These are phyloP conservation scores for Epichloe sibirici DNA, from an alignment of 2,329 filamentous ascomycete species.

Conservation along the genomic window DNA sequence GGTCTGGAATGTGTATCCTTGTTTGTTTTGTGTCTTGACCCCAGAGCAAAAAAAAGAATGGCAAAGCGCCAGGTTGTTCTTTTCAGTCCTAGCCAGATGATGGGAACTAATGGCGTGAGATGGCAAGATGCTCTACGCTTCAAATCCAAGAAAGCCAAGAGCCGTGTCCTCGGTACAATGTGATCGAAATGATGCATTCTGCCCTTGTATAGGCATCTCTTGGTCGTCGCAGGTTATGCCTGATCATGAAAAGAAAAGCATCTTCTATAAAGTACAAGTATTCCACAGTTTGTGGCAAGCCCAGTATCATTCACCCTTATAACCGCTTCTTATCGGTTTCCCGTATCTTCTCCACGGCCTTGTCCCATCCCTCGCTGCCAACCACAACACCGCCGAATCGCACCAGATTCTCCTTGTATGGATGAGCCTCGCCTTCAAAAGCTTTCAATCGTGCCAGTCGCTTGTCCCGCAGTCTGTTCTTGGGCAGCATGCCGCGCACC, in stretches of 20 bases:
- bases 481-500: conserved; percentile 93
- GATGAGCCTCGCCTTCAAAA: conserved; percentile 86
- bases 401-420: conserved; percentile 80
- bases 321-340: conserved; percentile 36
- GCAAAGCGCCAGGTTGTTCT: no score
- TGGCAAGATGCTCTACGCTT: not conserved
- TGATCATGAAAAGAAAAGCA: not conserved
- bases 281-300: not conserved
- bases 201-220: not conserved
- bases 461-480: conserved; percentile 85
- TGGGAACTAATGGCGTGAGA: not conserved
- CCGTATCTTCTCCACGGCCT: conserved; percentile 37
- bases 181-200: not conserved
- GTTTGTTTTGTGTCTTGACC: no score
- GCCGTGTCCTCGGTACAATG: not conserved
- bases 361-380: conserved; percentile 40
- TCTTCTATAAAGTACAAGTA: not conserved
- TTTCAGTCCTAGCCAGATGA: no score
- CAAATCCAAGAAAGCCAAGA: not conserved
- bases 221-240: not conserved
- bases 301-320: conserved; percentile 21
- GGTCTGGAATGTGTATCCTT: not conserved
- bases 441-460: conserved; percentile 82
- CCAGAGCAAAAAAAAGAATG: no score
- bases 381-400: conserved; percentile 52